These are phyloP conservation scores for Paratinospora sagittata DNA, from an alignment of 164 flowering plant species.

Conservation along the genomic window DNA sequence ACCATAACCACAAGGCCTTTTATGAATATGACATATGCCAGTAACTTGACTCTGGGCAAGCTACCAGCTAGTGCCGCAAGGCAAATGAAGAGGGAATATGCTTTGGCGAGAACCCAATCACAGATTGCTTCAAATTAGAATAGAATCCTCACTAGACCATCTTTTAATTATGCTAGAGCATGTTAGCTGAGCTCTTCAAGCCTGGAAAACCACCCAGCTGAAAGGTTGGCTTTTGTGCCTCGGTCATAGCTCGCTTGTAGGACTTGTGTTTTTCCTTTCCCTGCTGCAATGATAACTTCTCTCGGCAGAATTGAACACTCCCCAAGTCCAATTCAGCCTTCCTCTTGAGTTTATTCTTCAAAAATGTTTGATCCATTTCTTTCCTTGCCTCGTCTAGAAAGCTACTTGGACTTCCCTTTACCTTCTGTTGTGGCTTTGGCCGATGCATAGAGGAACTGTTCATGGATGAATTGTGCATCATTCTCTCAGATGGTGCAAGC, in stretches of 20 bases:
- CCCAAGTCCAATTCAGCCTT: conserved; percentile 32
- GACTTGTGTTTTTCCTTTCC: conserved; percentile 39
- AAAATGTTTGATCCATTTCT: conserved; percentile 21
- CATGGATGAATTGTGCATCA: conserved; percentile 21
- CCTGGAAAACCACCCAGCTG: conserved; percentile 19
- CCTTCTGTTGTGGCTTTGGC: conserved; percentile 43
- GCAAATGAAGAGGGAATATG: background rate
- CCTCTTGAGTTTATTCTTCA: conserved; percentile 45
- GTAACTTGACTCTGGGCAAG: background rate
- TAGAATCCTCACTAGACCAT: background rate
- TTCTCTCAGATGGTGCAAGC: conserved; percentile 8
- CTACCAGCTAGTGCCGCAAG: background rate
- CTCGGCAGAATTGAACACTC: conserved; percentile 28
- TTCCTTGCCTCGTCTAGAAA: conserved; percentile 22
- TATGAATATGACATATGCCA: background rate
- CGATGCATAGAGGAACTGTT: conserved; percentile 27
- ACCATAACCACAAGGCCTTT: background rate
- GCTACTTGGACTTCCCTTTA: conserved; percentile 30
- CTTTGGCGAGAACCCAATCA: background rate
- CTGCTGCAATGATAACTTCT: conserved; percentile 27
- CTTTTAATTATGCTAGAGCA: background rate
- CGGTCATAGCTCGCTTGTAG: conserved; percentile 22
- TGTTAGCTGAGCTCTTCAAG: conserved; percentile 29
- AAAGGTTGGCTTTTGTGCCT: conserved; percentile 11
- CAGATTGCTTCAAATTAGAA: background rate